Conservation (phyloP, 2,329 filamentous ascomycete genomes). For the Samsoniella hepiali region DNA sequence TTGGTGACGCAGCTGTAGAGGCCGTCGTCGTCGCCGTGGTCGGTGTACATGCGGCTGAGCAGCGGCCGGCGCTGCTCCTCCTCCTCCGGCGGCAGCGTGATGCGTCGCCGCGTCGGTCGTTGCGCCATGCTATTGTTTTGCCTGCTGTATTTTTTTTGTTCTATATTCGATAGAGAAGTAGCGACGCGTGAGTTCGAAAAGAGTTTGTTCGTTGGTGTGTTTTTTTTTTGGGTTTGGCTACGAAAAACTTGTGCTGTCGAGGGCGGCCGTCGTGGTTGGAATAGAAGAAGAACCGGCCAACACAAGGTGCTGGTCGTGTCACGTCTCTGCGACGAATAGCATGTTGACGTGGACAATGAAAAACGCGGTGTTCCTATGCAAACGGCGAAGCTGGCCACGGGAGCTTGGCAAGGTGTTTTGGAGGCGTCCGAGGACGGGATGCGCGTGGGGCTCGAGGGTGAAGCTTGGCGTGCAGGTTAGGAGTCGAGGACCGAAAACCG, state of each 20-base stretch:
- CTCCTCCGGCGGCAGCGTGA: slow-evolving; percentile 29
- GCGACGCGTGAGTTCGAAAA: too few relatives aligned
- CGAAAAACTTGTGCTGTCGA: neutral
- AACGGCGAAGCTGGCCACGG: neutral
- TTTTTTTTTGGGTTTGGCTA: neutral
- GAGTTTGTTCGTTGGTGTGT: too few relatives aligned
- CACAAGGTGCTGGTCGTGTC: neutral
- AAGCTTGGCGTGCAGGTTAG: neutral
- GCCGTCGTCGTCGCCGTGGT: slow-evolving; percentile 29
- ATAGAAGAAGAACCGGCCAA: slow-evolving; percentile 1
- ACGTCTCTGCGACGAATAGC: slow-evolving; percentile 5
- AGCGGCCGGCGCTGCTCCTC: slow-evolving; percentile 37
- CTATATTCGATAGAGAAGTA: too few relatives aligned
- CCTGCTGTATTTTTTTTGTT: neutral
- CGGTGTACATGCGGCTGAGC: slow-evolving; percentile 32
- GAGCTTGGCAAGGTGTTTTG: neutral
- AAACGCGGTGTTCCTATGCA: neutral
- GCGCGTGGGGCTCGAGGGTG: slow-evolving; percentile 6
- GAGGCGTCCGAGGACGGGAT: neutral
- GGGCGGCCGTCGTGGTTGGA: too few relatives aligned
- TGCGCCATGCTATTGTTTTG: neutral
- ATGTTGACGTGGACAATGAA: neutral
- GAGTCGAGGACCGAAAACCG: slow-evolving; percentile 19
- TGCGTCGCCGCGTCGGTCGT: slow-evolving; percentile 25
- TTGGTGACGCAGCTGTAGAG: slow-evolving; percentile 55